Evolutionary conservation across 2,329 filamentous ascomycete genomes (phyloP).

Genomic region (Aspergillus sp.): DNA sequence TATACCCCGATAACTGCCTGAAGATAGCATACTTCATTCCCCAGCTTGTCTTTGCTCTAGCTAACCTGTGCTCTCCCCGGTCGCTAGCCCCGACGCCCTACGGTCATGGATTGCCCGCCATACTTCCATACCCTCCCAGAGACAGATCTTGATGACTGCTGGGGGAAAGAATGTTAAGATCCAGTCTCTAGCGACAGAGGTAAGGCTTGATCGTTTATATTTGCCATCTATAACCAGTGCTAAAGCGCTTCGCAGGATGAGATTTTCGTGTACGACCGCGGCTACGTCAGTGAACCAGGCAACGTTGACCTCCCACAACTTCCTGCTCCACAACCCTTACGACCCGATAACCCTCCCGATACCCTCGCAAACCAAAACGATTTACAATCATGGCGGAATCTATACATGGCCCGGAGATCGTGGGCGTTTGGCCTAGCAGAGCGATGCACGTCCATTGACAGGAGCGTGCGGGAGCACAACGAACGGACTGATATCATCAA

Average conservation of each 20-base stretch:
- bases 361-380: constrained; percentile 72
- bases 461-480: constrained; percentile 50
- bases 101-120: constrained; percentile 71
- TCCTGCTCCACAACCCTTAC: constrained; percentile 52
- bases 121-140: constrained; percentile 64
- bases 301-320: constrained; percentile 46
- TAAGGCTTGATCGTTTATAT: constrained; percentile 32
- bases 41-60: neutral
- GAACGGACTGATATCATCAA: constrained; percentile 51
- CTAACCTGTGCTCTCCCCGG: too few species aligned
- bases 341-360: constrained; percentile 64
- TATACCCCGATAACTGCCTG: neutral
- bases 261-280: constrained; percentile 86
- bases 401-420: constrained; percentile 71
- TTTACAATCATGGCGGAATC: constrained; percentile 76
- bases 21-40: neutral
- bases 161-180: constrained; percentile 78
- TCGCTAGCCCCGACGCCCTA: constrained; percentile 68
- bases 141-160: constrained; percentile 80
- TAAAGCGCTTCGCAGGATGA: constrained; percentile 56
- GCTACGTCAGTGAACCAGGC: constrained; percentile 49
- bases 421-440: constrained; percentile 71
- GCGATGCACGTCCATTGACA: constrained; percentile 61
- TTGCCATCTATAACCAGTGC: constrained; percentile 1
- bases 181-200: constrained; percentile 73